phyloP scores from a whole-genome alignment of 208 protist genomes.

The Tetramitus jugosus region DNA sequence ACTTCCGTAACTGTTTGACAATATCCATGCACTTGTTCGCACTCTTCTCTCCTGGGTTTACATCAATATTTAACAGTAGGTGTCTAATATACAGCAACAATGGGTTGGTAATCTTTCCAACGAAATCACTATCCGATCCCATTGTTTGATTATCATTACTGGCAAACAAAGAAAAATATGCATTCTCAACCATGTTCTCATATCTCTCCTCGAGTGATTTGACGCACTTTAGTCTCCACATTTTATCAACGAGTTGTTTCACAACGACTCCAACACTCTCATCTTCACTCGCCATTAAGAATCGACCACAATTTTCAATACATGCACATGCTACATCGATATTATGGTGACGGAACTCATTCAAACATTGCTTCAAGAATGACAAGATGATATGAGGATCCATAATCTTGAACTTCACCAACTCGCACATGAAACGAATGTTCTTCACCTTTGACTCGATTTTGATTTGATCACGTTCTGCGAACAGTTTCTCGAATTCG shows the following conservation, averaged over 20 bases:
- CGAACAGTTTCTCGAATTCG: constrained; percentile 43
- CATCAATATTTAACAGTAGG: background rate
- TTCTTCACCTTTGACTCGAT: constrained; percentile 46
- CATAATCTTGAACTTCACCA: constrained; percentile 47
- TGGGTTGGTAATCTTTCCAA: background rate
- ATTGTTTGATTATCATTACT: constrained; percentile 28
- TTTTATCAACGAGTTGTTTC: constrained; percentile 44
- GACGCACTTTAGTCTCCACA: constrained; percentile 44
- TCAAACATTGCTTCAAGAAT: constrained; percentile 44
- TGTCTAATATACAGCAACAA: background rate
- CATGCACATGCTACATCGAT: constrained; percentile 56
- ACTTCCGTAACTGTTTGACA: constrained; percentile 12
- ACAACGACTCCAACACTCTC: constrained; percentile 33
- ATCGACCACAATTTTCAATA: constrained; percentile 50
- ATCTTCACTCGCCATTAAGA: constrained; percentile 41
- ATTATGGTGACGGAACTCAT: constrained; percentile 57
- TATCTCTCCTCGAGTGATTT: constrained; percentile 39
- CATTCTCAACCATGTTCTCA: constrained; percentile 39
- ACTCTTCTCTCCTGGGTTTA: background rate
- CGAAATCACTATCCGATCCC: no score
- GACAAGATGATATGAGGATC: constrained; percentile 32
- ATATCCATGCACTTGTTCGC: no score
- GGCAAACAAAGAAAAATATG: constrained; percentile 43
- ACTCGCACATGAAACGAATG: constrained; percentile 47
- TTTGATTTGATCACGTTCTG: constrained; percentile 44